phyloP scores from a whole-genome alignment of 2,329 filamentous ascomycete genomes.

The Botryotinia globosa region DNA sequence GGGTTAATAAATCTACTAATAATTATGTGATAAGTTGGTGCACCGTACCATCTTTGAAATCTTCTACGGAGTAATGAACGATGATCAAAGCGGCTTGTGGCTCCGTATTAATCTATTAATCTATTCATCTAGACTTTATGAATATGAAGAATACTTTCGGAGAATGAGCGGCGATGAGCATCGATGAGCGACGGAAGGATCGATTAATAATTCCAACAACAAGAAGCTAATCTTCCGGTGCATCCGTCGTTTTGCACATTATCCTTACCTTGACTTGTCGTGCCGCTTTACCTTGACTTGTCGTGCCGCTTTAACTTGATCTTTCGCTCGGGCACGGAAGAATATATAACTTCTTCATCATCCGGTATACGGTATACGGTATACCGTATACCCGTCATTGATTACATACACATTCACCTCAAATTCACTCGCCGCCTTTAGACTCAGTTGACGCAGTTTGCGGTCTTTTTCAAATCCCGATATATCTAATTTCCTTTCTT shows the following conservation, averaged over 20 bases:
- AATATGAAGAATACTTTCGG: background rate
- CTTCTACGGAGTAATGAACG: background rate
- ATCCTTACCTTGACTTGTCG: background rate
- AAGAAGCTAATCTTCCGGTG: background rate
- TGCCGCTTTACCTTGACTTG: background rate
- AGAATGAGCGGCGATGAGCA: background rate
- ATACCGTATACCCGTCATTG: background rate
- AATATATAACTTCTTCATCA: too few relatives aligned
- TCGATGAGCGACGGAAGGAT: background rate
- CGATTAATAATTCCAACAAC: background rate
- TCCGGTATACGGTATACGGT: too few relatives aligned
- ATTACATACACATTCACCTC: background rate
- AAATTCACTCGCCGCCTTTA: background rate
- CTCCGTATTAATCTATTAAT: background rate
- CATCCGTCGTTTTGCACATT: background rate
- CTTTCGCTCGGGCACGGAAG: background rate
- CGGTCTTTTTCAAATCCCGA: background rate
- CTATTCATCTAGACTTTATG: background rate
- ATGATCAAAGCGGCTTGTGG: background rate
- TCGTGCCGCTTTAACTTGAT: background rate
- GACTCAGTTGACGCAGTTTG: background rate
- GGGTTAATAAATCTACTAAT: background rate
- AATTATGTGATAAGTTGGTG: background rate
- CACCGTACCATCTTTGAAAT: background rate
- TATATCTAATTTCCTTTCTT: slow-evolving; percentile 4